A percentile compares a stretch with the other conserved stretches of the same genome.
phyloP scores from a whole-genome alignment of 2,329 filamentous ascomycete genomes.

The Fusarium sp. region DNA sequence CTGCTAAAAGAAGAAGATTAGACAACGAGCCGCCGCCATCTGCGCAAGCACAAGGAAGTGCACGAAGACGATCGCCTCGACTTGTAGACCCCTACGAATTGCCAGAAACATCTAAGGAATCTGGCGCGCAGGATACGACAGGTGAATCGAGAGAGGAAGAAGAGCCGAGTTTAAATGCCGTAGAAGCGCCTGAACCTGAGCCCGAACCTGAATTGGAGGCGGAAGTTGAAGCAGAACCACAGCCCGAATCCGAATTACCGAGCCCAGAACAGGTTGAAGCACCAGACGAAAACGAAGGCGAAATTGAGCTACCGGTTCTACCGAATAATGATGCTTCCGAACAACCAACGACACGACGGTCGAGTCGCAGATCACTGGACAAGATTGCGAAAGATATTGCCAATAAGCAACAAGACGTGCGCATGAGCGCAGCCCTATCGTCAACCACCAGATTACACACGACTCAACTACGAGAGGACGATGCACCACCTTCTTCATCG shows the following conservation, averaged over 20 bases:
- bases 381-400: constrained; percentile 60
- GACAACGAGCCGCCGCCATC: constrained; percentile 41
- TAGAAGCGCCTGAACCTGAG: constrained; percentile 6
- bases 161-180: background rate
- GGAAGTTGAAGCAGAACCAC: background rate
- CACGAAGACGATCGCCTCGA: constrained; percentile 37
- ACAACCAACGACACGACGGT: constrained; percentile 26
- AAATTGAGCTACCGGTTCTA: constrained; percentile 40
- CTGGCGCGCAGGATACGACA: constrained; percentile 31
- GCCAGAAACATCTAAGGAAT: constrained; percentile 49
- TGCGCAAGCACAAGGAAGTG: constrained; percentile 16
- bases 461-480: constrained; percentile 51
- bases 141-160: constrained; percentile 8
- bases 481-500: constrained; percentile 53
- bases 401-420: constrained; percentile 60
- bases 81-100: constrained; percentile 47
- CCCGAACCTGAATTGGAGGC: background rate
- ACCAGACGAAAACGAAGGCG: constrained; percentile 16
- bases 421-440: constrained; percentile 51
- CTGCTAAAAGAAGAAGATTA: constrained; percentile 60
- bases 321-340: constrained; percentile 24
- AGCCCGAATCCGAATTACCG: constrained; percentile 15
- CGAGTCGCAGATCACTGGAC: constrained; percentile 32
- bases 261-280: constrained; percentile 20
- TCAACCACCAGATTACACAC: constrained; percentile 60